Evolutionary conservation across 176 grass and related monocot species (phyloP).

Genomic region (Bolboschoenus planiculmis): DNA sequence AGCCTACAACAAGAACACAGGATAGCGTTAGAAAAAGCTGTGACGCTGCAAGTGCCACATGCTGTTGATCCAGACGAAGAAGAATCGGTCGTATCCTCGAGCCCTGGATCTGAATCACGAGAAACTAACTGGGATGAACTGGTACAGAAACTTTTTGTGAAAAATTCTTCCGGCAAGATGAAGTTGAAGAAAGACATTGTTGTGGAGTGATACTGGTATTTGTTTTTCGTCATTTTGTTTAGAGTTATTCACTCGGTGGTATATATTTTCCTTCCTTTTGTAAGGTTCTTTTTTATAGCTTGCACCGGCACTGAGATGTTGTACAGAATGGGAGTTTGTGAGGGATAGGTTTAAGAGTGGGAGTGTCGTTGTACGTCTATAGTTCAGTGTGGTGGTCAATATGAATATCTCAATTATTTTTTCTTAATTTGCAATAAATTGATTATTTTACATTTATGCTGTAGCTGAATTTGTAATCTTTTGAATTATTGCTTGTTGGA

Average conservation of each 20-base stretch:
- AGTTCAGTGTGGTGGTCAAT: neutral
- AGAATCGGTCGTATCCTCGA: conserved; percentile 18
- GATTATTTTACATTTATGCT: neutral
- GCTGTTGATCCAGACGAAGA: conserved; percentile 37
- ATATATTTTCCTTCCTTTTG: neutral
- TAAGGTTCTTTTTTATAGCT: neutral
- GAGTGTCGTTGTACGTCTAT: neutral
- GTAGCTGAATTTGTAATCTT: neutral
- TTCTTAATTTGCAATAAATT: neutral
- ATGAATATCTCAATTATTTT: neutral
- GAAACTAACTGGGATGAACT: conserved; percentile 77
- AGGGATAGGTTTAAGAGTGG: neutral
- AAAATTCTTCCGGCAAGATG: conserved; percentile 52
- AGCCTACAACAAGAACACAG: conserved; percentile 80
- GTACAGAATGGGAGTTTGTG: neutral
- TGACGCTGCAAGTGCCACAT: conserved; percentile 61
- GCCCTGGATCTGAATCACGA: conserved; percentile 27
- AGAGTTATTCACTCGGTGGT: conserved; percentile 1
- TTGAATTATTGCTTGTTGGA: neutral
- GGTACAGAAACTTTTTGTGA: conserved; percentile 66
- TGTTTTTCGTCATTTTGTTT: neutral
- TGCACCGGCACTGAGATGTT: neutral
- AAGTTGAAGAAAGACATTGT: conserved; percentile 61
- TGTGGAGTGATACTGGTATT: conserved; percentile 10
- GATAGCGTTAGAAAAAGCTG: conserved; percentile 56